Base-by-base conservation (phyloP, 257 asterid genomes). In the Solanum virginianum region DNA sequence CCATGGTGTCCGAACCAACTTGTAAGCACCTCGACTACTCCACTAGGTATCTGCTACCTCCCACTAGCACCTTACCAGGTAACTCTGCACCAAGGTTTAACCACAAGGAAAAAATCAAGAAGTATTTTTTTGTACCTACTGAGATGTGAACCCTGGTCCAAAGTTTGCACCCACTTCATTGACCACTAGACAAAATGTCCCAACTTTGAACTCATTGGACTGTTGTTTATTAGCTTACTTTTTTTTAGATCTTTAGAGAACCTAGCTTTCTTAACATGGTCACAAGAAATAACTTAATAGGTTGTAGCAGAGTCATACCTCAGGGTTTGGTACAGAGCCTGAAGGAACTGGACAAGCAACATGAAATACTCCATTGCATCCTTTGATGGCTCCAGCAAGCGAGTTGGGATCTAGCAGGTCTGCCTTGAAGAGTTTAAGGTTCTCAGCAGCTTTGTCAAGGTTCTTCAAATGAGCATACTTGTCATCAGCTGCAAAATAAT, bases 311-410 rank as follows among this genome's bases (percentile, higher is more conserved):
- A 24, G 39, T 10, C 89, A 51, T 88, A 86, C 99, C 98, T 94
- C 94, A 0, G 97, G 98, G 85, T 93, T 92, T 41, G 93, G 89
- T 45, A 93, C 96, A 80, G 92, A 75, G 80, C 84, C 6, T 1
- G 90, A n/a, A 80, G 98, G 99, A 79, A 92, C 97, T 0, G 97
- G 98, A 86, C 91, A 5, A 72, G 98, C 99, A 41, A 94, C 94
- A 68, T 95, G 99, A 88, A 95, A 94, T 7, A 94, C 97, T 10
- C 97, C 99, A 18, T 26, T 60, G 84, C 98, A 94, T 18, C 98
- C 99, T 80, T 79, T 79, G 51, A 94, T 86, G 53, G 99, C 97
- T 22, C 91, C 91, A 71, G 39, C 89, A 83, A 95, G 85, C 51
- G 99, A 91, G 88, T 87, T 82, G 68, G 86, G 91, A 90, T 95